A percentile compares a stretch with the other conserved stretches of the same genome.
Conservation (phyloP, 2,329 filamentous ascomycete genomes). For the Onygenales sp. region DNA sequence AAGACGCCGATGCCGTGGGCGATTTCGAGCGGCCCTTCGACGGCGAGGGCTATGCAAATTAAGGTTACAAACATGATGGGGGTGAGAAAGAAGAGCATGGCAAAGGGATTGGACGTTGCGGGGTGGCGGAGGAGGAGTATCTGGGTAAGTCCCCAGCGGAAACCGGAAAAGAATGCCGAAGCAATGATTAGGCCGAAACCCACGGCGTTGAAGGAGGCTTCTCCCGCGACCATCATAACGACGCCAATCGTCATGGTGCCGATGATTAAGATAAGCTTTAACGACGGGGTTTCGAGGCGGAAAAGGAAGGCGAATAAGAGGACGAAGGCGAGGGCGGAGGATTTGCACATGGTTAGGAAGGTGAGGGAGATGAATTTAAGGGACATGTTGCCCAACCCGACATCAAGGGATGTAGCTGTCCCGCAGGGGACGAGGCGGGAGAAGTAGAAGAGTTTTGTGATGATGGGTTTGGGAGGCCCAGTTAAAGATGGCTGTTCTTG, state of each 20-base stretch:
- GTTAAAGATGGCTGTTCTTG: slow-evolving; percentile 15
- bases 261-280: slow-evolving; percentile 79
- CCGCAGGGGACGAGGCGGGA: slow-evolving; percentile 88
- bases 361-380: slow-evolving; percentile 93
- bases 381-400: slow-evolving; percentile 90
- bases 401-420: slow-evolving; percentile 85
- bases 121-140: slow-evolving; percentile 89
- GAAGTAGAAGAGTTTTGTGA: slow-evolving; percentile 62
- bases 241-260: slow-evolving; percentile 86
- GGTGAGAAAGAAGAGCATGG: slow-evolving; percentile 93
- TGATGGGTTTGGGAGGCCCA: slow-evolving; percentile 36
- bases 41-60: slow-evolving; percentile 68
- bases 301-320: slow-evolving; percentile 92
- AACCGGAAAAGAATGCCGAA: slow-evolving; percentile 89
- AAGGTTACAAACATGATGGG: slow-evolving; percentile 90
- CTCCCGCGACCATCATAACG: slow-evolving; percentile 96
- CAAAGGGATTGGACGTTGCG: slow-evolving; percentile 92
- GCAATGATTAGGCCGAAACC: slow-evolving; percentile 90
- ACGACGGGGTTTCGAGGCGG: slow-evolving; percentile 76
- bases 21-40: slow-evolving; percentile 68
- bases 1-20: slow-evolving; percentile 56
- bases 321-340: slow-evolving; percentile 88
- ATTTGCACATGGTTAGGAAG: slow-evolving; percentile 99
- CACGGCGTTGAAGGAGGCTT: slow-evolving; percentile 75
- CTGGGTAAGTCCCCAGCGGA: slow-evolving; percentile 97